phyloP scores from a whole-genome alignment of 2,329 filamentous ascomycete species.

The Aspergillus sp. region DNA sequence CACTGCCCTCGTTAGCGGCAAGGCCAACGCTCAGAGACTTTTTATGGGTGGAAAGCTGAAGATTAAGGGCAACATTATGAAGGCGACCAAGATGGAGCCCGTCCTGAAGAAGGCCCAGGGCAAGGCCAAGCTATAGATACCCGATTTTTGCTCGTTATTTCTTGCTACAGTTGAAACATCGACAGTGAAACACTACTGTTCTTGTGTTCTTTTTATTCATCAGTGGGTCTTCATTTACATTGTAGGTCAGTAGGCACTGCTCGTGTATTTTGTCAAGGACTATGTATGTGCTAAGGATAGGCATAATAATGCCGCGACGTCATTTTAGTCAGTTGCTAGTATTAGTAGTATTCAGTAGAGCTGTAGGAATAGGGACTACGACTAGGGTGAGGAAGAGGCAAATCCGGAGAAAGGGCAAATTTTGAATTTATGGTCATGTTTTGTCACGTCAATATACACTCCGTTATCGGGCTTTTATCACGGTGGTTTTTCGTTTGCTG shows the following conservation, averaged over 20 bases:
- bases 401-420: too few relatives aligned
- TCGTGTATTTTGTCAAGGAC: too few relatives aligned
- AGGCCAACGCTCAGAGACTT: slow-evolving; percentile 89
- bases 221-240: not conserved
- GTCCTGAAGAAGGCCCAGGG: slow-evolving; percentile 84
- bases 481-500: too few relatives aligned
- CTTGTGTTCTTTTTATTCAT: not conserved
- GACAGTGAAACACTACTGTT: not conserved
- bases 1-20: slow-evolving; percentile 75
- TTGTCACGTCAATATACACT: too few relatives aligned
- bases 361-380: too few relatives aligned
- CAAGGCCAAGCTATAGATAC: slow-evolving; percentile 76
- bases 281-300: too few relatives aligned
- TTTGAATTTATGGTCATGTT: too few relatives aligned
- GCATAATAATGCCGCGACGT: too few relatives aligned
- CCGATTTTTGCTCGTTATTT: slow-evolving; percentile 17
- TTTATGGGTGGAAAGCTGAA: slow-evolving; percentile 99
- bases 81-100: slow-evolving; percentile 92
- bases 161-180: not conserved
- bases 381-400: too few relatives aligned
- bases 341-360: too few relatives aligned
- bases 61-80: slow-evolving; percentile 98
- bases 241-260: not conserved
- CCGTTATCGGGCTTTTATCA: too few relatives aligned
- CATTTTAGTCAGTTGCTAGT: too few relatives aligned